These are phyloP conservation scores for Botrytis hyacinthi DNA, from an alignment of 2,329 filamentous ascomycete species.

Conservation along the genomic window DNA sequence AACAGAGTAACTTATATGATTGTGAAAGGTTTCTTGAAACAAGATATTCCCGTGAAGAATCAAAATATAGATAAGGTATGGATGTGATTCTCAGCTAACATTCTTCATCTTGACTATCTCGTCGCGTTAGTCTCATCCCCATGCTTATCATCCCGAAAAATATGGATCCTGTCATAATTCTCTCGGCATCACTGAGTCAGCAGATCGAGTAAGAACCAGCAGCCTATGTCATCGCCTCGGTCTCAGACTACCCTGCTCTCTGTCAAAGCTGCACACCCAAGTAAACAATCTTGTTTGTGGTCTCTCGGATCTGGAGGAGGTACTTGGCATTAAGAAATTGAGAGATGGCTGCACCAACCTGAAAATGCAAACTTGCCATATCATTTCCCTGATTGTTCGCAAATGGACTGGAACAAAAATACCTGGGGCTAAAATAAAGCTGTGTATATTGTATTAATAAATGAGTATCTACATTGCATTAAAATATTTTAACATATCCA, in stretches of 20 bases:
- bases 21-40: not conserved
- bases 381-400: not conserved
- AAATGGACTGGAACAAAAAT: not conserved
- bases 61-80: rapidly evolving
- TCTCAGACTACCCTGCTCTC: not conserved
- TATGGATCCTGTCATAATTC: too few relatives aligned
- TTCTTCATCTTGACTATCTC: not conserved
- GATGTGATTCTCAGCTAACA: not conserved
- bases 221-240: not conserved
- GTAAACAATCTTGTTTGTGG: not conserved
- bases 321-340: not conserved
- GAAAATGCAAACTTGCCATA: not conserved
- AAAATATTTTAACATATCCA: not conserved
- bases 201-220: not conserved
- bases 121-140: not conserved
- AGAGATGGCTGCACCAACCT: not conserved
- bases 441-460: not conserved
- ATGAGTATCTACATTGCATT: not conserved
- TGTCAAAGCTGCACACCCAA: not conserved
- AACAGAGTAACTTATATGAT: too few relatives aligned
- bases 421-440: too few relatives aligned
- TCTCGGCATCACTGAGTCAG: not conserved
- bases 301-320: not conserved
- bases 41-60: not conserved
- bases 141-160: not conserved